A percentile compares a stretch with the other conserved stretches of the same genome.
Conservation (phyloP, 208 protist species). For the Vickermania ingenoplastis region DNA sequence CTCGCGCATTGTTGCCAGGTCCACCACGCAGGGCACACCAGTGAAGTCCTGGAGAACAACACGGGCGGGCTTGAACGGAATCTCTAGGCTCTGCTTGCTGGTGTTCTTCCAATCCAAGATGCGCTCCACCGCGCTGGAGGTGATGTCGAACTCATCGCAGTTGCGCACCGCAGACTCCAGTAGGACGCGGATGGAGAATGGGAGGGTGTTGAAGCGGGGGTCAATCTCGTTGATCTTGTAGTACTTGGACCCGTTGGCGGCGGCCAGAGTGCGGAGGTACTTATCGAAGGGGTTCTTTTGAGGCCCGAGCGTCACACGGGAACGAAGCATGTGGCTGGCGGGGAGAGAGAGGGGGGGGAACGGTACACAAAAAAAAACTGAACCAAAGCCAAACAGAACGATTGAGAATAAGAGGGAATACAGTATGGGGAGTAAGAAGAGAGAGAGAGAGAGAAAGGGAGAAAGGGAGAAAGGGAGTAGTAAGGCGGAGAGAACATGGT, state of each 20-base stretch:
- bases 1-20: constrained; percentile 95
- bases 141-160: constrained; percentile 92
- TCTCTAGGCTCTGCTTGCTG: constrained; percentile 86
- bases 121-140: constrained; percentile 83
- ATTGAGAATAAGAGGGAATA: background rate
- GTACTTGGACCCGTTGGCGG: constrained; percentile 53
- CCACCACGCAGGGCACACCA: constrained; percentile 94
- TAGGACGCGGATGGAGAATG: constrained; percentile 94
- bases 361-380: constrained; percentile 13
- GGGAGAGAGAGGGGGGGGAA: constrained; percentile 7
- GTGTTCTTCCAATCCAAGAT: constrained; percentile 92
- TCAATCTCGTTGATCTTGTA: constrained; percentile 84
- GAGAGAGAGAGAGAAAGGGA: constrained; percentile 4
- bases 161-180: constrained; percentile 94
- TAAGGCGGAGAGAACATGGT: background rate
- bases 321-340: constrained; percentile 1
- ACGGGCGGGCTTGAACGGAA: constrained; percentile 93
- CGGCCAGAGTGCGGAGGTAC: constrained; percentile 44
- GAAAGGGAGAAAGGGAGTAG: background rate
- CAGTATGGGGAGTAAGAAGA: constrained; percentile 1
- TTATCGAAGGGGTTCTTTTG: constrained; percentile 73
- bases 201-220: constrained; percentile 73
- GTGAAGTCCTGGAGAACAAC: constrained; percentile 95
- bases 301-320: constrained; percentile 7
- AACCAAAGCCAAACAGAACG: constrained; percentile 5